Evolutionary conservation across 495 filamentous ascomycete species (phyloP).

Genomic region (Aspergillus ellipticus): DNA sequence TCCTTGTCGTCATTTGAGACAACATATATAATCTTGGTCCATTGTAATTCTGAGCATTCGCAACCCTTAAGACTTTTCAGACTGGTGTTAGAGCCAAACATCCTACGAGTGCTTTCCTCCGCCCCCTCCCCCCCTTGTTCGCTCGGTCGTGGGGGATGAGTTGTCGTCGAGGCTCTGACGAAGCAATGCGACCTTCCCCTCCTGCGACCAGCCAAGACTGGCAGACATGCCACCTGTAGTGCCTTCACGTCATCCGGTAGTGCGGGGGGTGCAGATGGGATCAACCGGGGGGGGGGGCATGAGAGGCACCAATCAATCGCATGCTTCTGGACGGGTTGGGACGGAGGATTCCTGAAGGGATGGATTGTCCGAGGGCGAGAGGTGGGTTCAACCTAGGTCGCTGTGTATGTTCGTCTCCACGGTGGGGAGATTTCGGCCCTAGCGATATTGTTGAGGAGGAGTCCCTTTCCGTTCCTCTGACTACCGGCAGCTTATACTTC

Average conservation of each 20-base stretch:
- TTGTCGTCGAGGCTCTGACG: background rate
- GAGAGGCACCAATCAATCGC: background rate
- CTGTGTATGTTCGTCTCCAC: background rate
- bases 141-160: background rate
- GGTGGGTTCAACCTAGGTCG: background rate
- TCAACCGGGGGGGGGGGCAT: background rate
- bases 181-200: background rate
- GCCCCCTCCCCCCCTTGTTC: background rate
- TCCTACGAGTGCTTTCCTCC: too few relatives aligned
- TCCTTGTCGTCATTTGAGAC: background rate
- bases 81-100: too few relatives aligned
- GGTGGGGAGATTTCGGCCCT: background rate
- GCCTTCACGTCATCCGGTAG: constrained; percentile 11
- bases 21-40: background rate
- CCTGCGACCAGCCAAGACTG: background rate
- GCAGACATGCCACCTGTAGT: constrained; percentile 2
- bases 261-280: constrained; percentile 9
- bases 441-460: too few relatives aligned
- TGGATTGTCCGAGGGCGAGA: too few relatives aligned
- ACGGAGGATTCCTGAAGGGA: background rate
- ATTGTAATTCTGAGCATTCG: background rate
- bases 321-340: background rate
- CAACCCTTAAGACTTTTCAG: too few relatives aligned
- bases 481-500: too few relatives aligned
- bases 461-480: too few relatives aligned